These are phyloP conservation scores for Epithemia pelagica DNA, from an alignment of 108 stramenopile genomes.

Conservation along the genomic window DNA sequence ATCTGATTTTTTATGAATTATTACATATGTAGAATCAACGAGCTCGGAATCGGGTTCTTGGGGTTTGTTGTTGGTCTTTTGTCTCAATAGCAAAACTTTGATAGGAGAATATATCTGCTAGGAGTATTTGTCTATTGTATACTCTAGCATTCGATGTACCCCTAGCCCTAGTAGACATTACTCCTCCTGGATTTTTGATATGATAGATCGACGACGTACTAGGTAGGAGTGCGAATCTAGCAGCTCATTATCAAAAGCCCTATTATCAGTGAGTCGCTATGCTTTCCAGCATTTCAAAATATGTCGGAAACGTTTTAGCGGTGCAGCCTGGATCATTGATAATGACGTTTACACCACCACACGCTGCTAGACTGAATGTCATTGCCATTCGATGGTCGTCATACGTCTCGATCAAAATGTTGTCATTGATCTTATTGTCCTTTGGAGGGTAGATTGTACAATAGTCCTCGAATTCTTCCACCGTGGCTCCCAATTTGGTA, in stretches of 20 bases:
- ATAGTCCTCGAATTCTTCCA: conserved; percentile 91
- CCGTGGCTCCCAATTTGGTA: conserved; percentile 90
- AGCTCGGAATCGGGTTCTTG: neutral
- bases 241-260: neutral
- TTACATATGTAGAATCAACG: neutral
- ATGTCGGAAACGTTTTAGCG: conserved; percentile 95
- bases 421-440: conserved; percentile 75
- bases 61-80: neutral
- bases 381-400: conserved; percentile 99
- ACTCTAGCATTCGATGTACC: too few species aligned
- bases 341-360: conserved; percentile 89
- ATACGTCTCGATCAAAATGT: conserved; percentile 95
- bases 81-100: neutral
- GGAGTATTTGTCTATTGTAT: too few species aligned
- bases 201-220: too few species aligned
- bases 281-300: conserved; percentile 88
- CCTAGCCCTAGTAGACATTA: too few species aligned
- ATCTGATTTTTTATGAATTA: neutral
- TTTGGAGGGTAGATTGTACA: conserved; percentile 88
- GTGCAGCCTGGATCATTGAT: conserved; percentile 96
- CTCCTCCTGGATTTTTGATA: too few species aligned
- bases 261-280: conserved; percentile 55
- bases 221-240: neutral
- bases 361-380: conserved; percentile 95
- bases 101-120: too few species aligned